Base-by-base conservation (phyloP, 164 flowering plant genomes). In the Dillenia turbinata region DNA sequence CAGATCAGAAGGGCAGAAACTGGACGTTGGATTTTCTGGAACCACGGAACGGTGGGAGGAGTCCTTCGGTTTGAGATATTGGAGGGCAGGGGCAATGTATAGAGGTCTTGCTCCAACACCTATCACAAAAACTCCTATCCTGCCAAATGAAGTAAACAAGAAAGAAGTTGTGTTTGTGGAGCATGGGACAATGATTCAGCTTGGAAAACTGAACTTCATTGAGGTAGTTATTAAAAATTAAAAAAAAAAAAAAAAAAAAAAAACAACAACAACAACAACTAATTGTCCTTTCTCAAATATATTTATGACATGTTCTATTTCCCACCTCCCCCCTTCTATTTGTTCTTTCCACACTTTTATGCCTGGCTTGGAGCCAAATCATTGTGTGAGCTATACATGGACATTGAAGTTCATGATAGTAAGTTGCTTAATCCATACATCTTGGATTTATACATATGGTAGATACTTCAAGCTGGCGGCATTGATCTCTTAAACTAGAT, bases 41-140 rank as follows among this genome's bases (percentile, higher is more conserved):
- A 91, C 96, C 17, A 88, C 92, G 12, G 81, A 81, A 62, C 88
- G 83, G 54, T 95, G 90, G 86, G 99, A 91, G 76, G 82, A 79
- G 45, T 83, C 85, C 63, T 95, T 86, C 71, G 97, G 99, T 26
- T 57, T 46, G 48, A 85, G 99, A 66, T 95, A 95, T 66, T 86
- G 94, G 96, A 85, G 77, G 73, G 95, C 97, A 14, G 97, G 99
- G 60, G 97, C 89, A 26, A 91, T 94, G 99, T 73, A 94, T 67
- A 70, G 87, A 72, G 96, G 97, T 46, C 71, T 4, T 67, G 72
- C 88, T 54, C 97, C 98, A 45, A 60, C 82, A 67, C 87, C 96
- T 49, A 65, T 90, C n/a, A 75, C 86, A 63, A 55, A 12, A 4
- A 61, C 57, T 57, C 92, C 92, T 19, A 72, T 49, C 52, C 22